Base-by-base conservation (phyloP, 2,329 filamentous ascomycete species). In the Didymella exigua region DNA sequence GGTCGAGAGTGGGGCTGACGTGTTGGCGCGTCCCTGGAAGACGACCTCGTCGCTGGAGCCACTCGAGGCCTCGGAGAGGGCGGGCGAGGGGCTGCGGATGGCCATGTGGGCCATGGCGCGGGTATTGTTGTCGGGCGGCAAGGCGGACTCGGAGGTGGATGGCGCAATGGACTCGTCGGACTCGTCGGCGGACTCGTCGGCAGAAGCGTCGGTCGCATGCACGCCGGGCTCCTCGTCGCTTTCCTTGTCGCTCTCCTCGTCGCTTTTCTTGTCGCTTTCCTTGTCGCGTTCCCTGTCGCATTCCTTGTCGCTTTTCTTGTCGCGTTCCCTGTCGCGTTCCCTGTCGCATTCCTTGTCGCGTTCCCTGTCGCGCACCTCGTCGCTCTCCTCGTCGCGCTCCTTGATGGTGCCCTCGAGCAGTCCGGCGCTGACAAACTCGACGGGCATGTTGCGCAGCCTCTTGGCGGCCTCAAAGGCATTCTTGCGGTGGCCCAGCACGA, bases 351-450 rank as follows among this genome's bases (percentile, higher is more conserved):
- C n/a, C n/a, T n/a, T n/a, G n/a, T n/a, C n/a, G n/a, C n/a, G n/a
- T n/a, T n/a, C n/a, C n/a, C n/a, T n/a, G n/a, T n/a, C n/a, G n/a
- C n/a, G n/a, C n/a, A n/a, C n/a, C n/a, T n/a, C n/a, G n/a, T n/a
- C n/a, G n/a, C n/a, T n/a, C n/a, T n/a, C n/a, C 8, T 61, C 47
- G 13, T 68, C 56, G 27, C 76, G 70, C 13, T 72, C 65, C 50
- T 70, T 63, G 27, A 73, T 60, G n/a, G 72, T 73, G 49, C 72
- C 71, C 50, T 73, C 56, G 49, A 75, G 63, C 19, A 62, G 74
- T 19, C 84, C 84, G 29, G 84, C 85, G 67, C 84, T 86, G 56
- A 89, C 80, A 66, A 89, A 89, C 2, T 74, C 70, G 45, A 89
- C 79, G 21, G 76, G 76, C 49, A 81, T 77, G 62, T 87, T 75